Evolutionary conservation across 495 filamentous ascomycete species (phyloP).

Genomic region (Hypoxylon rickii): DNA sequence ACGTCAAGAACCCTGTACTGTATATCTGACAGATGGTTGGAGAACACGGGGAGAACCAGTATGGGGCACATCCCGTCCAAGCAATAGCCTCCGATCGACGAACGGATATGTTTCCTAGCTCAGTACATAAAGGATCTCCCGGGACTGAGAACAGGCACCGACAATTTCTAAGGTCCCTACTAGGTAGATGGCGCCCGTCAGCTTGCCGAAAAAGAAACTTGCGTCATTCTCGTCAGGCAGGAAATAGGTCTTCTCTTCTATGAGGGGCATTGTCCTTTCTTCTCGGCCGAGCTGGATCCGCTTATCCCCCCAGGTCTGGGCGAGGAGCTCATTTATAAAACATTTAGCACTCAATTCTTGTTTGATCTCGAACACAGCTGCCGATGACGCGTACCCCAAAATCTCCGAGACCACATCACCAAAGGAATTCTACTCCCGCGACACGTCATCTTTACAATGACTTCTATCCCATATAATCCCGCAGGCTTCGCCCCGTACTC

Average conservation of each 20-base stretch:
- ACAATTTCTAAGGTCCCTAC: no score
- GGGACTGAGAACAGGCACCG: no score
- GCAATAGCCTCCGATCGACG: conserved; percentile 73
- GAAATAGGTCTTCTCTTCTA: conserved; percentile 67
- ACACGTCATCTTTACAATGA: conserved; percentile 82
- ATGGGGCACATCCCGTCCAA: conserved; percentile 1
- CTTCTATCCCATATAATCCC: conserved; percentile 66
- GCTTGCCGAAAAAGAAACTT: conserved; percentile 75
- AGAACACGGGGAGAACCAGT: not conserved
- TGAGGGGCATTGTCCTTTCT: conserved; percentile 62
- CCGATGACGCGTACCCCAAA: not conserved
- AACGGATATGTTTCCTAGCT: conserved; percentile 56
- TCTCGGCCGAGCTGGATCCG: conserved; percentile 44
- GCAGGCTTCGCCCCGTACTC: conserved; percentile 77
- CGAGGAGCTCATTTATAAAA: no score
- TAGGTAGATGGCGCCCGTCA: conserved; percentile 67
- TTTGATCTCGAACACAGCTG: no score
- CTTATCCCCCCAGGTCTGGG: not conserved
- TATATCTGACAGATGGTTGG: not conserved
- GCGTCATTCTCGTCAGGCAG: conserved; percentile 75
- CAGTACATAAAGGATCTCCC: no score
- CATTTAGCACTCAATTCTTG: no score
- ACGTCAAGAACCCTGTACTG: no score
- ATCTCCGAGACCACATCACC: no score
- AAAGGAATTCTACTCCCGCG: conserved; percentile 32